Evolutionary conservation across 305 asterid genomes (phyloP), one percentile per base, ranked within the genome.

Genomic region (Fraxinus dipetala): DNA sequence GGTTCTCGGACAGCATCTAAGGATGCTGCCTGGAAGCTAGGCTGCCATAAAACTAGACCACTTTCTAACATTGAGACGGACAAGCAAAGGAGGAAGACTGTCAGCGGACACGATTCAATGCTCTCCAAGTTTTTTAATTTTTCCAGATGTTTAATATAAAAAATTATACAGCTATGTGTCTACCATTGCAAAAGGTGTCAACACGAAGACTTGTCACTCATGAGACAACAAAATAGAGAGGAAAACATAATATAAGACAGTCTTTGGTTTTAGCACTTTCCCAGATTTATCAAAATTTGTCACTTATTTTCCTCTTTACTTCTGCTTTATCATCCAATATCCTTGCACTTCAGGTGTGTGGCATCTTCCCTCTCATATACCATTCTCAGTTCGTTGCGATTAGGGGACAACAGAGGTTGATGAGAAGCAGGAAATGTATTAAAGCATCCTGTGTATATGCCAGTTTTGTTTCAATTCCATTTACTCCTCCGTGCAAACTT

Each of bases 51-150:
- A 70, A 70, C 35, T 70, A 20, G 43, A 31, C 10, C 43, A 70
- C 45, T 70, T 28, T 13, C 76, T 70, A 31, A 31, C 76, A 70
- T 32, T 65, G 35, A 31, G 76, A 31, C 13, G 2, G 43, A 31
- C 75, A 69, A 70, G 43, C 76, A 70, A 59, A 20, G 9, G 74
- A 67, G 74, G 74, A 67, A 67, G 74, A 67, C 36, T 67, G 36
- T 26, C 18, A 67, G 36, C 36, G 18, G 74, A 22, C 76, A 32
- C 10, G 6, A 70, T 5, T 70, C 45, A 70, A 31, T 70, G 22
- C 18, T 70, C 45, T 70, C 76, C 76, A 70, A 70, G 28, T 31
- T 31, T 32, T 67, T 67, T 26, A 67, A 13, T 14, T 67, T 30
- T 67, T 1, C 38, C 38, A 28, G 74, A 67, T 67, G 22, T 67